Evolutionary conservation across 2,329 filamentous ascomycete genomes (phyloP).

Genomic region (Escovopsis weberi): DNA sequence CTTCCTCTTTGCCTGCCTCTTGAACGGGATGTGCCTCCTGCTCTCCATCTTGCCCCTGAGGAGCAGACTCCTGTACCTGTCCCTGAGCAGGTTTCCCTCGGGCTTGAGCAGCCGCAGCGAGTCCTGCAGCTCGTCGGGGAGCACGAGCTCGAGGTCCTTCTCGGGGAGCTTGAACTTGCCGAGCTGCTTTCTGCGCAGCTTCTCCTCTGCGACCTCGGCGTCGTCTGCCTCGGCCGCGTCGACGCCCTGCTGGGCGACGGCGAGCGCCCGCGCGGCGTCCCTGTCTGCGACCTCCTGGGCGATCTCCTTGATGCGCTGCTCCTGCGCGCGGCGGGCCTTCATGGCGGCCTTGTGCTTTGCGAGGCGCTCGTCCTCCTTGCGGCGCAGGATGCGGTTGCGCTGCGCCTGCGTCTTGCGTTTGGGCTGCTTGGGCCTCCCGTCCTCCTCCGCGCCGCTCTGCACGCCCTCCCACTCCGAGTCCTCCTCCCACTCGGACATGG

Average conservation of each 20-base stretch:
- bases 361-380: constrained; percentile 73
- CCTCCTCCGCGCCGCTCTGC: constrained; percentile 65
- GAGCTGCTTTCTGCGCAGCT: constrained; percentile 56
- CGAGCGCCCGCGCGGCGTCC: constrained; percentile 34
- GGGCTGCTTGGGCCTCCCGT: constrained; percentile 53
- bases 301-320: constrained; percentile 56
- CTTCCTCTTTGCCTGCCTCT: constrained; percentile 68
- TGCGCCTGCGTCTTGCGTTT: constrained; percentile 76
- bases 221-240: constrained; percentile 13
- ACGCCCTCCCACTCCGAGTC: constrained; percentile 87
- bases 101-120: constrained; percentile 72
- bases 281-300: constrained; percentile 45
- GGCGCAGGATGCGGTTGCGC: constrained; percentile 73
- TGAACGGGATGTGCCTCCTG: constrained; percentile 62
- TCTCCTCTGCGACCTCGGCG: constrained; percentile 42
- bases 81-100: constrained; percentile 88
- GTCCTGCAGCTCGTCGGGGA: constrained; percentile 73
- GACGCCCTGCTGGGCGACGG: constrained; percentile 17
- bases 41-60: constrained; percentile 81
- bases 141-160: constrained; percentile 63
- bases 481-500: constrained; percentile 61
- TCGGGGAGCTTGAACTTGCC: constrained; percentile 63
- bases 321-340: constrained; percentile 59
- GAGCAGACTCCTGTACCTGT: constrained; percentile 79
- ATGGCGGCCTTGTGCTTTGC: constrained; percentile 62